Base-by-base conservation (phyloP, 306 rosid genomes). In the Glycine latifolia region DNA sequence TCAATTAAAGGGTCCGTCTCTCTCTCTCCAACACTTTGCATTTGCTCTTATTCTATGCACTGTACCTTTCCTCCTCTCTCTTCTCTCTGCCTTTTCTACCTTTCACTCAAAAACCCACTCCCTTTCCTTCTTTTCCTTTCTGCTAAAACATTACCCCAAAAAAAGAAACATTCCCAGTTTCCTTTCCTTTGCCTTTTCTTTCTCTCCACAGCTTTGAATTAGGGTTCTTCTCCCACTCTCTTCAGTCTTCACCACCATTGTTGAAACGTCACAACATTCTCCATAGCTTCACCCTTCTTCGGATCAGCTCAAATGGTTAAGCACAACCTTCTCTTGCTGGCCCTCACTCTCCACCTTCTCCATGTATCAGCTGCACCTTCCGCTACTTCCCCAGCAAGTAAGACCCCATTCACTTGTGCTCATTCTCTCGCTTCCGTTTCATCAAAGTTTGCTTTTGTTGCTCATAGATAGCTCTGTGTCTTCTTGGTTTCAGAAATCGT, bases 341-440 rank as follows among this genome's bases (percentile, higher is more conserved):
- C 82, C 84, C 72, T 92, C 31, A 49, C 85, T 63, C 81, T 94
- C 80, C 70, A 90, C 73, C 77, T 86, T 88, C 54, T 87, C 89
- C 8, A 10, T 44, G 87, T 89, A 44, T 91, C 95, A 48, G 86
- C 87, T 75, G 84, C 81, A 48, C 87, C 96, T 11, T 74, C 90
- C 10, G 78, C 88, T 47, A 73, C 77, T 71, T 85, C 85, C n/a
- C 91, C 91, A 76, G 91, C 96, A 26, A 94, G 98, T 94, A 74
- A 87, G 98, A 4, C 68, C 8, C 75, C 67, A 46, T 76, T 47
- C 58, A 14, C 74, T 1, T 71, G 6, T 80, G 5, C 12, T 39
- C 60, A 39, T 46, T 73, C 6, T 56, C 15, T 49, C 59, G 71
- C 67, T 74, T 47, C 15, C 70, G 37, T 73, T 77, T 79, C 79